Conservation (phyloP, 805 yeast species). For the Nakazawaea siamensis region DNA sequence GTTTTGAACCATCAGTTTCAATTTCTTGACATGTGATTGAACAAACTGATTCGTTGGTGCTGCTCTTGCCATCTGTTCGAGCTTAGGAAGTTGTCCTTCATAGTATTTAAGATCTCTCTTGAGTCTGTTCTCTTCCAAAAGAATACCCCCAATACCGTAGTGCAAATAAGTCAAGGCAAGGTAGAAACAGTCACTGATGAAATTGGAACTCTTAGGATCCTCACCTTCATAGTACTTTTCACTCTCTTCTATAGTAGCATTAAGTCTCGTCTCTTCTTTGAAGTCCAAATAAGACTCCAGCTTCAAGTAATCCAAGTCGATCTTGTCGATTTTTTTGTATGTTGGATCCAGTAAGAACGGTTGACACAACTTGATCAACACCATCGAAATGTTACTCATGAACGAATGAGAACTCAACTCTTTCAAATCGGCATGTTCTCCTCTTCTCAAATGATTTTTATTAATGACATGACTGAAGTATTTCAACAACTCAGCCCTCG, state of each 20-base stretch:
- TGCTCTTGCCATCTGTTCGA: slow-evolving; percentile 29
- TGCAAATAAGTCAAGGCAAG: slow-evolving; percentile 72
- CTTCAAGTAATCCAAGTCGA: slow-evolving; percentile 63
- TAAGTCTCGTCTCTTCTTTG: slow-evolving; percentile 73
- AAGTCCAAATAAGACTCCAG: slow-evolving; percentile 52
- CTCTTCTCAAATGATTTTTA: slow-evolving; percentile 78
- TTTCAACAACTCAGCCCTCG: slow-evolving; percentile 55
- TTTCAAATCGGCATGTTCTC: slow-evolving; percentile 66
- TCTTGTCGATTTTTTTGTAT: slow-evolving; percentile 64
- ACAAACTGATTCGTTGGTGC: slow-evolving; percentile 18
- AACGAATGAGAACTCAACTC: slow-evolving; percentile 72
- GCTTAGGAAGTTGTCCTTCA: slow-evolving; percentile 44
- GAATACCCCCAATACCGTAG: slow-evolving; percentile 82
- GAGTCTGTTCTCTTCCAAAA: slow-evolving; percentile 47
- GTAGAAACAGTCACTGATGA: slow-evolving; percentile 87
- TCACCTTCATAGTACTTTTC: slow-evolving; percentile 35
- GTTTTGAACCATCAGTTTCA: slow-evolving; percentile 25
- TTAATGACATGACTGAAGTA: slow-evolving; percentile 74
- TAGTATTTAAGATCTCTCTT: slow-evolving; percentile 39
- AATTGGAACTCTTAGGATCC: slow-evolving; percentile 42
- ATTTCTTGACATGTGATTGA: slow-evolving; percentile 19
- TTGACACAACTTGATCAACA: slow-evolving; percentile 64
- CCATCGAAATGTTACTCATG: slow-evolving; percentile 65
- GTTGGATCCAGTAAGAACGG: slow-evolving; percentile 69
- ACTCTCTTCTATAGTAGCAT: slow-evolving; percentile 68